A percentile compares a stretch with the other conserved stretches of the same genome.
phyloP scores from a whole-genome alignment of 2,329 filamentous ascomycete species.

The Fusarium hainanense region DNA sequence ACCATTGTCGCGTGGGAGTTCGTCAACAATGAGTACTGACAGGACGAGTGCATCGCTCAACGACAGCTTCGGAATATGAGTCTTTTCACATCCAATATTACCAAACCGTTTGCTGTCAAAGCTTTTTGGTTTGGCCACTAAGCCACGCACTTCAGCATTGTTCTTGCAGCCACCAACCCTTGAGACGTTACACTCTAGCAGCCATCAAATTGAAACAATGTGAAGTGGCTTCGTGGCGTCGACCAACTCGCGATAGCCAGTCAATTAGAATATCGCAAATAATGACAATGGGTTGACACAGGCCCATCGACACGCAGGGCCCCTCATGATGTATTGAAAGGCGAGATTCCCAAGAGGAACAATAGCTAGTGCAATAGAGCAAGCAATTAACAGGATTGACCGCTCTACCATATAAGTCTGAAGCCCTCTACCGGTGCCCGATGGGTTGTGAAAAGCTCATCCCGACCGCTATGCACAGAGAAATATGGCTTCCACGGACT shows the following conservation, averaged over 20 bases:
- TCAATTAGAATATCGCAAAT: background rate
- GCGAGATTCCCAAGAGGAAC: background rate
- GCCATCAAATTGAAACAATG: background rate
- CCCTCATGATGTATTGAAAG: background rate
- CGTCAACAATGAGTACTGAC: background rate
- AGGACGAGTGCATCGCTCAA: background rate
- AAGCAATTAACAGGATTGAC: accelerated
- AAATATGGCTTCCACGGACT: background rate
- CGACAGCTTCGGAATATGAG: background rate
- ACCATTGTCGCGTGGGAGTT: background rate
- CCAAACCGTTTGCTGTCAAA: background rate
- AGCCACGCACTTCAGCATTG: background rate
- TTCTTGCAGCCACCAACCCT: background rate
- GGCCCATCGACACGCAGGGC: background rate
- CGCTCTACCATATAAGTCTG: background rate
- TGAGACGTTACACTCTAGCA: background rate
- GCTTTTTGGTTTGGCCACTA: background rate
- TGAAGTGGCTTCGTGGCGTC: background rate
- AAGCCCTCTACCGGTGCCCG: background rate
- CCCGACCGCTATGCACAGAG: too few relatives aligned
- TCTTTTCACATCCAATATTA: too few relatives aligned
- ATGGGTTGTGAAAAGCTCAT: background rate
- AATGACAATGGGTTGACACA: background rate
- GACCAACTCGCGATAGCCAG: background rate
- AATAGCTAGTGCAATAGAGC: background rate